phyloP scores from a whole-genome alignment of 257 asterid species.

The Apocynum venetum region DNA sequence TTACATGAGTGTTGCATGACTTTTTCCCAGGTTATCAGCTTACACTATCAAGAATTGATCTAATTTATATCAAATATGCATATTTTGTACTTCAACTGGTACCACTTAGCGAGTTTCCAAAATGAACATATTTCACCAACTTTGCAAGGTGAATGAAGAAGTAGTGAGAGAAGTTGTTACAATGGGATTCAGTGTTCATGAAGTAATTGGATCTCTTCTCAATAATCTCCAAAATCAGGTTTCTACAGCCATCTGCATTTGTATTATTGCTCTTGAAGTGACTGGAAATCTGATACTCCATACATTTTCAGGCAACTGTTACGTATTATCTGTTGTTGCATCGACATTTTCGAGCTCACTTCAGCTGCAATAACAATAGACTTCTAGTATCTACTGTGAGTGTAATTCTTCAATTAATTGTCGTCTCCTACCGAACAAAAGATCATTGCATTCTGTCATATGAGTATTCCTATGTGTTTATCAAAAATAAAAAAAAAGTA shows the following conservation, averaged over 20 bases:
- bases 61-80: background rate
- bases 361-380: conserved; percentile 59
- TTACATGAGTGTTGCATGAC: background rate
- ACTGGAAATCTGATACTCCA: conserved; percentile 5
- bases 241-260: background rate
- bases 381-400: conserved; percentile 43
- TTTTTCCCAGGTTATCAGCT: background rate
- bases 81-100: background rate
- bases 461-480: background rate
- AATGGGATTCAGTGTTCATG: conserved; percentile 40
- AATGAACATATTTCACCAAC: background rate
- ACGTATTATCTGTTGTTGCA: conserved; percentile 46
- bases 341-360: conserved; percentile 57
- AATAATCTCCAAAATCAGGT: conserved; percentile 51
- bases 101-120: background rate
- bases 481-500: no score
- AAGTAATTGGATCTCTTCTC: conserved; percentile 40
- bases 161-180: conserved; percentile 33
- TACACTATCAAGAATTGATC: background rate
- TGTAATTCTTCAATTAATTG: background rate
- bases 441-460: background rate
- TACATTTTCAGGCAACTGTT: conserved; percentile 44
- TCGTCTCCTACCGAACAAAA: background rate
- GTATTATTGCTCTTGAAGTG: background rate
- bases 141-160: conserved; percentile 39